Conservation (phyloP, 2,329 filamentous ascomycete species). For the Seiridium unicorne region DNA sequence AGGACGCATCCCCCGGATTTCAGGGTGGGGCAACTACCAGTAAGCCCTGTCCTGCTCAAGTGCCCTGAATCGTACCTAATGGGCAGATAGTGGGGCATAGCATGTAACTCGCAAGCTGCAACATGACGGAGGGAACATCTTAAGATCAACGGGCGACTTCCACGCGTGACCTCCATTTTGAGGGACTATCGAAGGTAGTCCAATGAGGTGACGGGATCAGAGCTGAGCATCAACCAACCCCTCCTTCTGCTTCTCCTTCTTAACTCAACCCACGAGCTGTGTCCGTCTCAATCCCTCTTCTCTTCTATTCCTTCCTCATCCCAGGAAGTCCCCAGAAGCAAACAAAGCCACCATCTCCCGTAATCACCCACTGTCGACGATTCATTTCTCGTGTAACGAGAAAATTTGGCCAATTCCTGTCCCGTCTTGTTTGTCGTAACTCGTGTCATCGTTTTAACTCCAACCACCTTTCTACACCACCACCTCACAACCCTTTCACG, state of each 20-base stretch:
- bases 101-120: conserved; percentile 2
- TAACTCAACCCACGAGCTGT: neutral
- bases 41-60: neutral
- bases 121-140: conserved; percentile 8
- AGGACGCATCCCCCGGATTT: conserved; percentile 3
- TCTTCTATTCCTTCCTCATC: neutral
- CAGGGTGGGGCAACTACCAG: neutral
- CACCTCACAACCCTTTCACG: conserved; percentile 8
- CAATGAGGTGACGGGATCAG: conserved; percentile 5
- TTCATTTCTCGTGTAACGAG: neutral
- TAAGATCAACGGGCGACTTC: conserved; percentile 7
- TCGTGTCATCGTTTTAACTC: neutral
- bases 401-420: neutral
- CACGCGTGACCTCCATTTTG: conserved; percentile 4
- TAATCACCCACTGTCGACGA: neutral
- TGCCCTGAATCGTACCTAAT: conserved; percentile 3
- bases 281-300: neutral
- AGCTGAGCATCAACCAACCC: conserved; percentile 7
- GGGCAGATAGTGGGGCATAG: neutral
- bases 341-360: neutral
- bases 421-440: neutral
- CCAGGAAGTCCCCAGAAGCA: neutral
- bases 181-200: neutral
- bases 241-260: conserved; percentile 1
- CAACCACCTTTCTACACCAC: neutral